Conservation (phyloP, 345 rosid genomes). For the Conringia planisiliqua region DNA sequence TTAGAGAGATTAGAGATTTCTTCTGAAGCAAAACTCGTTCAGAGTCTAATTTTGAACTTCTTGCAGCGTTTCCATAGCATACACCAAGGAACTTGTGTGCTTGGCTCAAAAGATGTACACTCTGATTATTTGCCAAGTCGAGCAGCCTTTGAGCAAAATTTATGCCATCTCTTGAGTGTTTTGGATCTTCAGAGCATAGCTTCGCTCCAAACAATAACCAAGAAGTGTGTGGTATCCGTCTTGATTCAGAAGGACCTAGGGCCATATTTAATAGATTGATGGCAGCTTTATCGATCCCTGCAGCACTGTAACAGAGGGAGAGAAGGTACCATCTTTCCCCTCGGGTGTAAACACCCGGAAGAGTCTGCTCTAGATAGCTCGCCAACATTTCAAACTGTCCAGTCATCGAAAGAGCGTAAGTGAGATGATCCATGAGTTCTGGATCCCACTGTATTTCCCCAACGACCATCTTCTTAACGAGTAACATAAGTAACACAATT, state of each 20-base stretch:
- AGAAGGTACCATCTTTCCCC: slow-evolving; percentile 89
- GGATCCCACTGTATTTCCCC: slow-evolving; percentile 78
- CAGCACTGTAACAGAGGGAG: slow-evolving; percentile 83
- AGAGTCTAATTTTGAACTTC: slow-evolving; percentile 63
- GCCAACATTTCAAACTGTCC: slow-evolving; percentile 71
- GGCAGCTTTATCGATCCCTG: slow-evolving; percentile 64
- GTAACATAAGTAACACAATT: slow-evolving; percentile 63
- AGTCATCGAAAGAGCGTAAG: slow-evolving; percentile 68
- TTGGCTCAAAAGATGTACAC: slow-evolving; percentile 53
- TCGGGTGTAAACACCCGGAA: slow-evolving; percentile 66
- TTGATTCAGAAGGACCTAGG: slow-evolving; percentile 67
- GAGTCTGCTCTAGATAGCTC: slow-evolving; percentile 63
- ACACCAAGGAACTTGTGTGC: slow-evolving; percentile 78
- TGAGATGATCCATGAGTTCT: slow-evolving; percentile 80
- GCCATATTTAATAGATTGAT: slow-evolving; percentile 69
- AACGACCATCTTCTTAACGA: slow-evolving; percentile 59
- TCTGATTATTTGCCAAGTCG: slow-evolving; percentile 32
- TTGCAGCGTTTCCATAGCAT: slow-evolving; percentile 81
- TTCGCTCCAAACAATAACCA: slow-evolving; percentile 77
- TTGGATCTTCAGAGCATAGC: slow-evolving; percentile 65
- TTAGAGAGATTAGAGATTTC: slow-evolving; percentile 59
- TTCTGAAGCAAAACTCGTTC: slow-evolving; percentile 59
- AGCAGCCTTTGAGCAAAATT: slow-evolving; percentile 52
- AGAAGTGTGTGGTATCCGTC: slow-evolving; percentile 45
- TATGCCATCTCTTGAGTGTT: slow-evolving; percentile 62